Evolutionary conservation across 345 rosid genomes (phyloP).

Genomic region (Arabis hirsuta): DNA sequence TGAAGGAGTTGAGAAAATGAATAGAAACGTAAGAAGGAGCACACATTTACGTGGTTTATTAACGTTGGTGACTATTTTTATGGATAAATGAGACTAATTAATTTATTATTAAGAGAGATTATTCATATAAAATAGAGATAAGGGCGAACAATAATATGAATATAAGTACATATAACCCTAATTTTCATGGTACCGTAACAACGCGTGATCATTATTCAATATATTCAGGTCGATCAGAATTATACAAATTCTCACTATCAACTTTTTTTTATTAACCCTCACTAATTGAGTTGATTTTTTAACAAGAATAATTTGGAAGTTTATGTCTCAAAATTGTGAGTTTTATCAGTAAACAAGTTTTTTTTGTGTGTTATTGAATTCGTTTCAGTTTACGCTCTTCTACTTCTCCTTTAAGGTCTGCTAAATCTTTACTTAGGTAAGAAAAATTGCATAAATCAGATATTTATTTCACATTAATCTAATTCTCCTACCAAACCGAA

Average conservation of each 20-base stretch:
- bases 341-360: neutral
- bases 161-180: too few relatives aligned
- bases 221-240: too few relatives aligned
- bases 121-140: neutral
- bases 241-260: too few relatives aligned
- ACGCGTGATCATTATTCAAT: too few relatives aligned
- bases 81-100: neutral
- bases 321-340: too few relatives aligned
- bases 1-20: neutral
- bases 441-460: neutral
- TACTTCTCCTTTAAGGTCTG: constrained; percentile 5
- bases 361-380: neutral
- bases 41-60: neutral
- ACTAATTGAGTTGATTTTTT: too few relatives aligned
- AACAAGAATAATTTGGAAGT: too few relatives aligned
- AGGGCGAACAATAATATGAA: neutral
- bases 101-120: neutral
- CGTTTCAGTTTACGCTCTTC: neutral
- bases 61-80: neutral
- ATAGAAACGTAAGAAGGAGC: neutral
- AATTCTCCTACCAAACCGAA: constrained; percentile 25
- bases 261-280: too few relatives aligned
- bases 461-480: neutral
- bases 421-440: constrained; percentile 26
- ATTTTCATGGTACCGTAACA: too few relatives aligned